phyloP scores from a whole-genome alignment of 768 basidiomycete species.

The Termitomyces titanicus region DNA sequence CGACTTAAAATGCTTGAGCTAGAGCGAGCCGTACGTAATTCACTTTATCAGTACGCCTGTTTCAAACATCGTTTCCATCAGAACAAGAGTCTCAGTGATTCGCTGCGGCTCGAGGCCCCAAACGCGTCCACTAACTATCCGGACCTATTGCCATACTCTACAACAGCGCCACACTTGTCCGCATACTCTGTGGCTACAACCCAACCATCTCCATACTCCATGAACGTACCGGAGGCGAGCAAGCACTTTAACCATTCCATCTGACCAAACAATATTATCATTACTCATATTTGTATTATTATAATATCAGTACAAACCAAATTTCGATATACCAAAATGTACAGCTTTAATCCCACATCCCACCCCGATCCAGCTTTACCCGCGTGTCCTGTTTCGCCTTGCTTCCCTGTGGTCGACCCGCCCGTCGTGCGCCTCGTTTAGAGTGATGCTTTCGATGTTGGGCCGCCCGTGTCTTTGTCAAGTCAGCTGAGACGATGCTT shows the following conservation, averaged over 20 bases:
- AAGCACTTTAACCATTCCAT: not conserved
- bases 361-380: conserved; percentile 56
- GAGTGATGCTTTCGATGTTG: conserved; percentile 79
- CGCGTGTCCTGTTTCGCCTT: conserved; percentile 79
- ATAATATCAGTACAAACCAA: conserved; percentile 3
- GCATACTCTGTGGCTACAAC: not conserved
- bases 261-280: not conserved
- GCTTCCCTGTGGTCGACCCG: conserved; percentile 72
- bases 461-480: conserved; percentile 54
- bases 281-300: not conserved
- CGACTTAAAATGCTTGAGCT: conserved; percentile 67
- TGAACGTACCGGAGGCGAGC: not conserved
- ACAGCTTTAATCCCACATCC: conserved; percentile 53
- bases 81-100: conserved; percentile 28
- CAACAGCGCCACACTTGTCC: not conserved
- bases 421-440: conserved; percentile 58
- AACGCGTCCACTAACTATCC: not conserved
- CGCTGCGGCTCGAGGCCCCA: conserved; percentile 3
- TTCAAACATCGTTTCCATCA: conserved; percentile 1
- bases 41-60: not conserved
- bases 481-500: conserved; percentile 57
- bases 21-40: conserved; percentile 55
- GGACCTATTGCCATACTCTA: conserved; percentile 1
- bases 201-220: not conserved
- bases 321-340: not conserved